Conservation (phyloP, 495 filamentous ascomycete genomes). For the Amniculicola lignicola region DNA sequence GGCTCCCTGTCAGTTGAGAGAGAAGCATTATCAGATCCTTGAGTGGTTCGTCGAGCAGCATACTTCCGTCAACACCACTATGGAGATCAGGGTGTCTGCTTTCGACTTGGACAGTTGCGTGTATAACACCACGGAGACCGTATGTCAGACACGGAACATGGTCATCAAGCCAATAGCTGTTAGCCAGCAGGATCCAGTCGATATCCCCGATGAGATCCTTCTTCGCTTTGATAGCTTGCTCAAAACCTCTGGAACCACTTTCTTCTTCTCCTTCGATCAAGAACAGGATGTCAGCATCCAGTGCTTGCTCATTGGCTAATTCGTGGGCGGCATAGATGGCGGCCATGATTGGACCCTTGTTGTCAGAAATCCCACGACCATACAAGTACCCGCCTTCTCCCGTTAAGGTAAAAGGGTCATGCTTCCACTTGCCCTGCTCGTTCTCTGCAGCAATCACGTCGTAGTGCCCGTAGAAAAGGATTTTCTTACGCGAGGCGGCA, state of each 20-base stretch:
- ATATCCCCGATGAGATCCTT: conserved; percentile 83
- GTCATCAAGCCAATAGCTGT: conserved; percentile 98
- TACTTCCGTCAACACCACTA: conserved; percentile 90
- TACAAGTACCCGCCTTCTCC: conserved; percentile 92
- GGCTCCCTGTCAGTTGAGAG: conserved; percentile 67
- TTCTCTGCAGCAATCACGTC: conserved; percentile 94
- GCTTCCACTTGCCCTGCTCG: conserved; percentile 70
- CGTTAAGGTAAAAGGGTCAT: conserved; percentile 79
- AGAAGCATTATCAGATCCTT: conserved; percentile 84
- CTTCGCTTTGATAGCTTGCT: conserved; percentile 68
- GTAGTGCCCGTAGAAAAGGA: conserved; percentile 97
- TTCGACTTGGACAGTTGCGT: conserved; percentile 82
- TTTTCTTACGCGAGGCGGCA: conserved; percentile 64
- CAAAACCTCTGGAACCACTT: conserved; percentile 85
- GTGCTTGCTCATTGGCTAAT: conserved; percentile 68
- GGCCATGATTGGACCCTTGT: conserved; percentile 92
- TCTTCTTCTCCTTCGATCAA: conserved; percentile 97
- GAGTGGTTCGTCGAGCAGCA: conserved; percentile 80
- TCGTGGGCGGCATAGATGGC: conserved; percentile 91
- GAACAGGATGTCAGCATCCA: conserved; percentile 85
- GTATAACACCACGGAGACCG: conserved; percentile 88
- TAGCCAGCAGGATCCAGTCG: conserved; percentile 90
- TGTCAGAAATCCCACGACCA: conserved; percentile 93
- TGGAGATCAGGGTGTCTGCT: conserved; percentile 87
- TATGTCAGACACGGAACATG: conserved; percentile 94